A percentile compares a stretch with the other conserved stretches of the same genome.
phyloP scores from a whole-genome alignment of 148 eudicot genomes.

The Cornus controversa region DNA sequence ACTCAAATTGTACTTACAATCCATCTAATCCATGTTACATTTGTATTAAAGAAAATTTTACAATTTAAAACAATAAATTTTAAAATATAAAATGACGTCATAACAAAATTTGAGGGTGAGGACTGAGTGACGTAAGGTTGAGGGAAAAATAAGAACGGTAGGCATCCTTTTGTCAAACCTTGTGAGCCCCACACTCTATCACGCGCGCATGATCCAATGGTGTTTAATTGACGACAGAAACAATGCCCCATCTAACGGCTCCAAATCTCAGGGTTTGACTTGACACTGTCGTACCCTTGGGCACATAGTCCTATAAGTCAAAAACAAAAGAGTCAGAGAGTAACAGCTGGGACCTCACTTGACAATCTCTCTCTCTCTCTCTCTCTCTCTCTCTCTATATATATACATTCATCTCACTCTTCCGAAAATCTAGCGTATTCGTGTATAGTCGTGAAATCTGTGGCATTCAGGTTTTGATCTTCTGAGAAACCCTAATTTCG shows the following conservation, averaged over 20 bases:
- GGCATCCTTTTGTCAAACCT: conserved; percentile 22
- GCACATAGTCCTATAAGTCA: conserved; percentile 6
- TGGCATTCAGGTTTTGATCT: conserved; percentile 2
- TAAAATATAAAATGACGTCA: too few relatives aligned
- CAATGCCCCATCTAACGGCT: conserved; percentile 38
- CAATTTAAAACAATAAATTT: too few relatives aligned
- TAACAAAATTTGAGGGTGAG: too few relatives aligned
- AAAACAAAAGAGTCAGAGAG: background rate
- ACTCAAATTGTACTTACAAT: too few relatives aligned
- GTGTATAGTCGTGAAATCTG: too few relatives aligned
- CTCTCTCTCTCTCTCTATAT: conserved; percentile 5
- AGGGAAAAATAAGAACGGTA: too few relatives aligned
- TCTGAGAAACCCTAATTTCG: conserved; percentile 3
- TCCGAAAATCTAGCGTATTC: conserved; percentile 7
- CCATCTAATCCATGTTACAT: too few relatives aligned
- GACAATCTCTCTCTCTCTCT: background rate
- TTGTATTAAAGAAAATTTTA: too few relatives aligned
- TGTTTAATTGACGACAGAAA: conserved; percentile 17
- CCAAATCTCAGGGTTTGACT: conserved; percentile 27
- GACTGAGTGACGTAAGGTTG: too few relatives aligned
- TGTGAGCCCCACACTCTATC: conserved; percentile 26
- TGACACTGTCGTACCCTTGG: background rate
- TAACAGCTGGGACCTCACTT: background rate
- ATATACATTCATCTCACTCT: too few relatives aligned
- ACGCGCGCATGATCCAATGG: conserved; percentile 50